These are phyloP conservation scores for Amanita subjunquillea DNA, from an alignment of 768 basidiomycete species.

Conservation along the genomic window DNA sequence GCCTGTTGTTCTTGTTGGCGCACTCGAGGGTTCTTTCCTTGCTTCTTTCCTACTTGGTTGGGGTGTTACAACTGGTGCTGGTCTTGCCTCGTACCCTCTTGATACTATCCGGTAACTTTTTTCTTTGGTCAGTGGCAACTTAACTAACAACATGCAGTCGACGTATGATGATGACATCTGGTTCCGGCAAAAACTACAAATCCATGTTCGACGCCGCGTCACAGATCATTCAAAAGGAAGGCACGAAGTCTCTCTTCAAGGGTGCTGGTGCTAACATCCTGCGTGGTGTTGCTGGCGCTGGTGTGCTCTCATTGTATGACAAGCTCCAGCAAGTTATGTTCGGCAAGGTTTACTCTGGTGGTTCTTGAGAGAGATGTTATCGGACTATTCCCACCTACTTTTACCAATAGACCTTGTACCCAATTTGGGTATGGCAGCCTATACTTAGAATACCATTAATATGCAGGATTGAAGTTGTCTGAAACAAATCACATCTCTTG, in stretches of 20 bases:
- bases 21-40: constrained; percentile 91
- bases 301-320: constrained; percentile 98
- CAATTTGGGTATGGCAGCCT: constrained; percentile 26
- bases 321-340: constrained; percentile 94
- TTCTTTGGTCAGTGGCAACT: constrained; percentile 4
- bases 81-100: constrained; percentile 94
- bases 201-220: constrained; percentile 96
- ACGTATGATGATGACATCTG: constrained; percentile 99
- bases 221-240: constrained; percentile 95
- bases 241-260: constrained; percentile 94
- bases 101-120: constrained; percentile 74
- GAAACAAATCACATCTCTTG: not conserved
- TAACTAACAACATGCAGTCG: constrained; percentile 49
- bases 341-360: constrained; percentile 99
- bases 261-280: constrained; percentile 94
- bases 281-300: constrained; percentile 99
- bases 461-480: not conserved
- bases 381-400: constrained; percentile 11
- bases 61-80: constrained; percentile 99
- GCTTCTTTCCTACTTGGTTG: constrained; percentile 97
- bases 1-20: constrained; percentile 94
- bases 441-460: constrained; percentile 24
- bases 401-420: constrained; percentile 26
- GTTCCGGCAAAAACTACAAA: constrained; percentile 93
- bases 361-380: constrained; percentile 30